A percentile compares a stretch with the other conserved stretches of the same genome.
Conservation (phyloP, 2,329 filamentous ascomycete genomes). For the Passalora sequoiae region DNA sequence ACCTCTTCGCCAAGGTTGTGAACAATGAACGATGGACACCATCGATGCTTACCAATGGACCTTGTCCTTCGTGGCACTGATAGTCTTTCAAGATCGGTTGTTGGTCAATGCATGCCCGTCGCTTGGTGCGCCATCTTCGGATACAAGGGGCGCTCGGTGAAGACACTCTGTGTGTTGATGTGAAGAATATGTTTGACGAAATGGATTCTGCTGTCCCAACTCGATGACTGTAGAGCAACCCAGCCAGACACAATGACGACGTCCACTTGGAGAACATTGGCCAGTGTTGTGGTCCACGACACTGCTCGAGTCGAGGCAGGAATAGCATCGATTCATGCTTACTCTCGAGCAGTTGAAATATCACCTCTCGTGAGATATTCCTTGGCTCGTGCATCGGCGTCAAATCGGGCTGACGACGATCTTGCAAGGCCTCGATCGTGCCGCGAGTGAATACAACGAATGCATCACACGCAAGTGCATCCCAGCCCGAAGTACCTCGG, state of each 20-base stretch:
- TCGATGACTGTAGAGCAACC: too few species aligned
- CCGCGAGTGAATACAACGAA: constrained; percentile 67
- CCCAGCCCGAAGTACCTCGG: neutral
- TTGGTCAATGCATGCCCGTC: too few species aligned
- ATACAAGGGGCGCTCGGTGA: too few species aligned
- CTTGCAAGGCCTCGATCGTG: constrained; percentile 67
- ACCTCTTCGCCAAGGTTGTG: too few species aligned
- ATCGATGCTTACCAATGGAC: too few species aligned
- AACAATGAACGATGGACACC: too few species aligned
- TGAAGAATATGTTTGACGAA: too few species aligned
- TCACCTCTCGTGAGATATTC: constrained; percentile 66
- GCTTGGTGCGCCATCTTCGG: too few species aligned
- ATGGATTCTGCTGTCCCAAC: too few species aligned
- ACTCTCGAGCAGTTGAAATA: constrained; percentile 63
- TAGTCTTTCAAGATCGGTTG: too few species aligned
- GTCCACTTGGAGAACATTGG: constrained; percentile 74
- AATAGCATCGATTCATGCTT: constrained; percentile 43
- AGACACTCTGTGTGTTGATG: too few species aligned
- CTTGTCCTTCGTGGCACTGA: too few species aligned
- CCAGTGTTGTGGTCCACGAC: constrained; percentile 49
- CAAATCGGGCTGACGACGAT: constrained; percentile 64
- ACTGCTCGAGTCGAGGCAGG: neutral
- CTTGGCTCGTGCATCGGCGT: constrained; percentile 76
- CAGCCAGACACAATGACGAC: constrained; percentile 68
- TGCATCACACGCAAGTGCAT: constrained; percentile 9